Conservation (phyloP, 1,284 basidiomycete species). For the Abortiporus biennis region DNA sequence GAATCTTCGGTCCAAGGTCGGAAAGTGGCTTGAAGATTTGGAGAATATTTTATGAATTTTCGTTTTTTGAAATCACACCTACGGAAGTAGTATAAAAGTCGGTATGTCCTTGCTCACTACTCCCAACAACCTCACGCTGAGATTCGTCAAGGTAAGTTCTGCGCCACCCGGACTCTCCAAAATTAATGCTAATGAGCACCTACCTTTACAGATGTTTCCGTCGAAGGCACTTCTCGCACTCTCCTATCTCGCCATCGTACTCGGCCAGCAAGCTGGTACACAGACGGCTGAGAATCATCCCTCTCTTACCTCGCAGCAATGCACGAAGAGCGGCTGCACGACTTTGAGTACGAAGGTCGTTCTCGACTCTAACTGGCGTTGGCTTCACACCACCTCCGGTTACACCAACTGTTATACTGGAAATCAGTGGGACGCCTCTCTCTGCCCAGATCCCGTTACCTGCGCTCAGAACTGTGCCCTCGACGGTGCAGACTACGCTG, state of each 20-base stretch:
- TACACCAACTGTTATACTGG: constrained; percentile 33
- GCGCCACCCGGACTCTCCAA: too few relatives aligned
- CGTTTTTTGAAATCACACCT: too few relatives aligned
- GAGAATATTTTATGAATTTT: too few relatives aligned
- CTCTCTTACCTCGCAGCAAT: constrained; percentile 22
- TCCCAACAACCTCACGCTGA: too few relatives aligned
- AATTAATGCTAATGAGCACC: too few relatives aligned
- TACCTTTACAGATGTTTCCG: constrained; percentile 21
- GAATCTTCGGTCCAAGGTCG: too few relatives aligned
- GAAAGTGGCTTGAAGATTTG: too few relatives aligned
- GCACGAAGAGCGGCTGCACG: constrained; percentile 21
- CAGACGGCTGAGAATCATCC: constrained; percentile 29
- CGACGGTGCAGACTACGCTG: constrained; percentile 51
- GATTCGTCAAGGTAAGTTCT: too few relatives aligned
- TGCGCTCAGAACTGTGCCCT: constrained; percentile 45
- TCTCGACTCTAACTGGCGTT: constrained; percentile 33
- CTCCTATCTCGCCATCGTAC: constrained; percentile 18
- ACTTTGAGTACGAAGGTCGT: constrained; percentile 21
- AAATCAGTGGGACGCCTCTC: constrained; percentile 27
- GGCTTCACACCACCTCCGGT: constrained; percentile 25
- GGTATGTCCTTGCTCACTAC: too few relatives aligned
- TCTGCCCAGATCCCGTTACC: constrained; percentile 29
- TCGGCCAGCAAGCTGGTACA: constrained; percentile 29
- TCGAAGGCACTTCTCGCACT: constrained; percentile 20
- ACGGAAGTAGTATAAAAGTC: too few relatives aligned